These are phyloP conservation scores for Xenoacremonium recifei DNA, from an alignment of 2,329 filamentous ascomycete genomes.

Conservation along the genomic window DNA sequence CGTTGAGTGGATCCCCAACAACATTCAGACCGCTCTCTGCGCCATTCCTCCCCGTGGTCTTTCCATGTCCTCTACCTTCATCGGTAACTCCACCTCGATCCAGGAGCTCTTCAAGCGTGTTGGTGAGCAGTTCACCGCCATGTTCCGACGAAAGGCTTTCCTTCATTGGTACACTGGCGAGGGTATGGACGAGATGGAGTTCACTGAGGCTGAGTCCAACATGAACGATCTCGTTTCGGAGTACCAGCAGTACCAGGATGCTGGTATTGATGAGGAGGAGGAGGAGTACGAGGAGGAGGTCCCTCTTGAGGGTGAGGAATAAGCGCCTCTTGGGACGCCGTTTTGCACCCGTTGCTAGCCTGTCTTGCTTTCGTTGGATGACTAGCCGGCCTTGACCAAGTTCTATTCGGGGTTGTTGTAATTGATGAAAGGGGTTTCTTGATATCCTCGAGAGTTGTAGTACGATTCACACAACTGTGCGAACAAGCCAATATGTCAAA, in stretches of 20 bases:
- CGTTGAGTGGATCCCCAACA: conserved; percentile 99
- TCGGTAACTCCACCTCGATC: conserved; percentile 99
- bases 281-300: conserved; percentile 88
- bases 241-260: conserved; percentile 99
- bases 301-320: conserved; percentile 68
- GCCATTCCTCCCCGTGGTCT: conserved; percentile 96
- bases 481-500: conserved; percentile 25
- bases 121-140: conserved; percentile 98
- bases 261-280: conserved; percentile 93
- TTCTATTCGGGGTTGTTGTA: conserved; percentile 33
- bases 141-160: conserved; percentile 99
- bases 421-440: conserved; percentile 35
- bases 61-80: conserved; percentile 99
- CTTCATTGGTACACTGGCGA: conserved; percentile 99
- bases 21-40: conserved; percentile 99
- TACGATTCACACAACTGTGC: conserved; percentile 31
- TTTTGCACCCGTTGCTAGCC: conserved; percentile 6
- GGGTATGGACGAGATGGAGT: conserved; percentile 99
- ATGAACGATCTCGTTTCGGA: conserved; percentile 99
- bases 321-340: conserved; percentile 11
- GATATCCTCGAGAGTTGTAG: conserved; percentile 39
- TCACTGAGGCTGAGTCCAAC: conserved; percentile 99
- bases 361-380: conserved; percentile 8
- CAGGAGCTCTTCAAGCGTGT: conserved; percentile 99
- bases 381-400: conserved; percentile 24